Evolutionary conservation across 306 rosid genomes (phyloP).

Genomic region (Mimosa pudica): DNA sequence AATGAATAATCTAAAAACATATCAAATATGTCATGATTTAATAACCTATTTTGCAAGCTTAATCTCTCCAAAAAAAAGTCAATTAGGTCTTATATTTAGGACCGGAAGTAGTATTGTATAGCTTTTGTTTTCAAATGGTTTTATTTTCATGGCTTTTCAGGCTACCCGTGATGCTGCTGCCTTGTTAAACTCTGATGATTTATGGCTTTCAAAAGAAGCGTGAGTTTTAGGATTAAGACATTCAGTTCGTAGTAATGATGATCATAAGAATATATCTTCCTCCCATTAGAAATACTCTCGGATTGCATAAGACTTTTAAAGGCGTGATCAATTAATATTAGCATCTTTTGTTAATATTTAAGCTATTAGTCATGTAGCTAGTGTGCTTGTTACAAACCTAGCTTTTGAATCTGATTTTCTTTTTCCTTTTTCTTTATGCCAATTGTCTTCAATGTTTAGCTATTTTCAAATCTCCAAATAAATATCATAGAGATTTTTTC

Average conservation of each 20-base stretch:
- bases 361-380: not conserved
- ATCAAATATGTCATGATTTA: too few species aligned
- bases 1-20: too few species aligned
- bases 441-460: not conserved
- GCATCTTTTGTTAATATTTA: too few species aligned
- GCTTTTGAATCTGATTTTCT: not conserved
- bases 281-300: too few species aligned
- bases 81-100: too few species aligned
- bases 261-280: slow-evolving; percentile 37
- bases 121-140: not conserved
- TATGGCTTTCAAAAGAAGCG: not conserved
- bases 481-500: not conserved
- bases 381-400: not conserved
- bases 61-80: too few species aligned
- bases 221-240: slow-evolving; percentile 32
- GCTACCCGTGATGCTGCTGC: slow-evolving; percentile 40
- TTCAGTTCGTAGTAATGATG: slow-evolving; percentile 38
- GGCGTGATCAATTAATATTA: too few species aligned
- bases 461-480: not conserved
- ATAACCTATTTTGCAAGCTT: too few species aligned
- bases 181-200: slow-evolving; percentile 28
- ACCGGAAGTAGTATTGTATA: not conserved
- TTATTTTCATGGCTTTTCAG: slow-evolving; percentile 30
- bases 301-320: too few species aligned
- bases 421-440: not conserved